phyloP scores from a whole-genome alignment of 148 eudicot genomes.

The Camellia sinensis region DNA sequence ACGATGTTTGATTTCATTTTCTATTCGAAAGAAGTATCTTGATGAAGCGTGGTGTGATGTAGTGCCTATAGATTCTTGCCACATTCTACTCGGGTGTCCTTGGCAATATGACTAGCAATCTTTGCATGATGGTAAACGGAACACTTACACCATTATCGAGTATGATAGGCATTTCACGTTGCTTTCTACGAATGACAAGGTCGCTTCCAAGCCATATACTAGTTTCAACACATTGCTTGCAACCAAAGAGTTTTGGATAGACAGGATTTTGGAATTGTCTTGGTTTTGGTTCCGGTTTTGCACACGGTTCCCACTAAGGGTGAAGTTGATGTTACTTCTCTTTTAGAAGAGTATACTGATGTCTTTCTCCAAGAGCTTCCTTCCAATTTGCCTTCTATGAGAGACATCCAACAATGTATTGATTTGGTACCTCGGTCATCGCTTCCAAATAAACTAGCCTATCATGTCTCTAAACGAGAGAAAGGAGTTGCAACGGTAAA shows the following conservation, averaged over 20 bases:
- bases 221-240: not conserved
- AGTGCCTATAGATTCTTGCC: not conserved
- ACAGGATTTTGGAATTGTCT: not conserved
- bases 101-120: not conserved
- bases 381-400: not conserved
- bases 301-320: not conserved
- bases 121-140: not conserved
- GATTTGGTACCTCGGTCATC: not conserved
- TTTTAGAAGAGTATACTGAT: not conserved
- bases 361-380: not conserved
- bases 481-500: not conserved
- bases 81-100: not conserved
- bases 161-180: not conserved
- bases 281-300: not conserved
- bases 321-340: not conserved
- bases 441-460: not conserved
- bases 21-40: not conserved
- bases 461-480: not conserved
- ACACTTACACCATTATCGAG: not conserved
- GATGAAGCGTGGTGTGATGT: not conserved
- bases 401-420: not conserved
- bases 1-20: not conserved
- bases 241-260: not conserved
- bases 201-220: not conserved
- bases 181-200: not conserved